phyloP scores from a whole-genome alignment of 2,329 filamentous ascomycete genomes.

The Curvularia hawaiiensis region DNA sequence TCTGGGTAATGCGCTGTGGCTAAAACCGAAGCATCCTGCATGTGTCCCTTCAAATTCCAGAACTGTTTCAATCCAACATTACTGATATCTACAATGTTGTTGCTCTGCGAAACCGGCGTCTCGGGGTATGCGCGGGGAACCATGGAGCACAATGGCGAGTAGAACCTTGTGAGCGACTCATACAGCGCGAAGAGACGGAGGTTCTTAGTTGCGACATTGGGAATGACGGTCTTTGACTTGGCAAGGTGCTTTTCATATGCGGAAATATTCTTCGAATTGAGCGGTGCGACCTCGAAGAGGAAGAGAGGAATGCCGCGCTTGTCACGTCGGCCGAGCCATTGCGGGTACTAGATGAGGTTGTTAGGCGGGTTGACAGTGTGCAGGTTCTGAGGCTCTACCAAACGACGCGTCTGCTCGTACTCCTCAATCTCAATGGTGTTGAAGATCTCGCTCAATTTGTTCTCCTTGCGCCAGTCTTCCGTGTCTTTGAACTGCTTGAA shows the following conservation, averaged over 20 bases:
- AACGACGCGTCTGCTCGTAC: constrained; percentile 77
- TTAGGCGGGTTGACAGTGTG: constrained; percentile 20
- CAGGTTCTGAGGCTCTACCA: constrained; percentile 58
- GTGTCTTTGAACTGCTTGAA: constrained; percentile 85
- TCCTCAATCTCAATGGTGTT: constrained; percentile 83
- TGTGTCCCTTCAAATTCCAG: constrained; percentile 91
- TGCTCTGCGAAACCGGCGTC: constrained; percentile 90
- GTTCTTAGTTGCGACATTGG: constrained; percentile 74
- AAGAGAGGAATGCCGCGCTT: constrained; percentile 90
- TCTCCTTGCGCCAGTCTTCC: constrained; percentile 82
- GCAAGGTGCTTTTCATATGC: constrained; percentile 72
- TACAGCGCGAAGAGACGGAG: constrained; percentile 90
- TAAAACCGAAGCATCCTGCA: constrained; percentile 88
- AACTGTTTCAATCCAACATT: constrained; percentile 90
- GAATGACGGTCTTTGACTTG: constrained; percentile 62
- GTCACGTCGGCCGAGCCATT: constrained; percentile 93
- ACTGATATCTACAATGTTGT: constrained; percentile 93
- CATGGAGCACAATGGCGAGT: constrained; percentile 81
- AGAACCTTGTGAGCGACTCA: constrained; percentile 88
- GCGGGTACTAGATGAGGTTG: constrained; percentile 70
- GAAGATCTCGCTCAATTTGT: constrained; percentile 79
- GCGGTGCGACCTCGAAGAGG: constrained; percentile 82
- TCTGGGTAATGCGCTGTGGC: constrained; percentile 96
- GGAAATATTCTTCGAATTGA: constrained; percentile 81
- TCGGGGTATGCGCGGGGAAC: constrained; percentile 74